Conservation (phyloP, 768 basidiomycete species). For the Russula griseocarnosa region DNA sequence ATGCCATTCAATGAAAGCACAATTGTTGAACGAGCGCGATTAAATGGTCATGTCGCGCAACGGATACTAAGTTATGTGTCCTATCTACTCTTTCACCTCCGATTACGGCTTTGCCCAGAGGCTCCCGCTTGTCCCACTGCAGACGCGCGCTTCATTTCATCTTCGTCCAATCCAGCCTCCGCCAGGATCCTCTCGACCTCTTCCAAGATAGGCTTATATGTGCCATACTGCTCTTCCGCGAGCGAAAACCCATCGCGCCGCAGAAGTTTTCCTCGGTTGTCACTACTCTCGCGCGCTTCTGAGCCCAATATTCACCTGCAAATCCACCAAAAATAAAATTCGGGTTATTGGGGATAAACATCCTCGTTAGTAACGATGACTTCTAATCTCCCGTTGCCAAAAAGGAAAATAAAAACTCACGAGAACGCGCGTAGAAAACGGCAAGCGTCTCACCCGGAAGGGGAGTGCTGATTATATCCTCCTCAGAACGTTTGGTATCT, state of each 20-base stretch:
- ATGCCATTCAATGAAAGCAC: neutral
- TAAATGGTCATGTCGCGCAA: neutral
- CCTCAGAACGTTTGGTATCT: slow-evolving; percentile 54
- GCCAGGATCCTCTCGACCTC: slow-evolving; percentile 80
- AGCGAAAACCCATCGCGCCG: slow-evolving; percentile 73
- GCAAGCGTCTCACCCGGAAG: slow-evolving; percentile 81
- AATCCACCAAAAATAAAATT: neutral
- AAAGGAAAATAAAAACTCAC: slow-evolving; percentile 41
- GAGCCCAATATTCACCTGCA: slow-evolving; percentile 75
- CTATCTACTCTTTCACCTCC: slow-evolving; percentile 33
- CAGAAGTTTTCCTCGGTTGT: slow-evolving; percentile 72
- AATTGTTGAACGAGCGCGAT: neutral
- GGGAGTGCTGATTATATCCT: slow-evolving; percentile 75
- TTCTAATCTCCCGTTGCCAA: neutral
- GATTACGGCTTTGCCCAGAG: slow-evolving; percentile 49
- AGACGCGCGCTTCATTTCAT: slow-evolving; percentile 64
- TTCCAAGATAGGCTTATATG: slow-evolving; percentile 74
- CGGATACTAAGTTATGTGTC: neutral
- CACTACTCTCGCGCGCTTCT: slow-evolving; percentile 58
- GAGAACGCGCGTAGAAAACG: slow-evolving; percentile 75
- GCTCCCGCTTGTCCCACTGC: slow-evolving; percentile 37
- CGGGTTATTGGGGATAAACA: neutral
- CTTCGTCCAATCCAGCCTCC: slow-evolving; percentile 81
- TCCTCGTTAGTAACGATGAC: slow-evolving; percentile 3
- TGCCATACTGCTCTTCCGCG: slow-evolving; percentile 71